Base-by-base conservation (phyloP, 2,329 filamentous ascomycete species). In the Fusarium avenaceum region DNA sequence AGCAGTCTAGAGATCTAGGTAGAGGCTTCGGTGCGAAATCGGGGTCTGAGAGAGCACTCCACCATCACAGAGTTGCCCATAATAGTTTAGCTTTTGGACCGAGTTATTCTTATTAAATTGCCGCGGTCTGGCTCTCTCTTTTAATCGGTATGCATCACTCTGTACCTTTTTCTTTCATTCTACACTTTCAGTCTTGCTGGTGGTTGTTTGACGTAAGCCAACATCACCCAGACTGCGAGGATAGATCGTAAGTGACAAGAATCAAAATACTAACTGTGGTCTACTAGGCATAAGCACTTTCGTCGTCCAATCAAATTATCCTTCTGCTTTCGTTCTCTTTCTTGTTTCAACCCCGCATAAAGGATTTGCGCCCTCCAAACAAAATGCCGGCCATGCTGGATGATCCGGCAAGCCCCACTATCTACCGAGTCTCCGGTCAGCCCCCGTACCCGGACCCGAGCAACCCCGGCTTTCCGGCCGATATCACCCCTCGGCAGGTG, bases 331-430 rank as follows among this genome's bases (percentile, higher is more conserved):
- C 39, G 13, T 32, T 38, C 46, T 24, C 33, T 51, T 35, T 38
- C 53, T 38, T 32, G 55, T 28, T 35, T 32, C 19, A 32, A 52
- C 49, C 45, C 40, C 51, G 44, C 58, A 54, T 13, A 30, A 13
- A 30, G 28, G 28, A 30, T 30, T 30, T 30, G 28, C 28, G 39
- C 44, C 51, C 57, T 59, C 46, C 63, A 55, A n/a, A 54, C 76
- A 80, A 79, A 70, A 93, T 94, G 91, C 90, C 91, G 73, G 91
- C 92, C 67, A 90, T 93, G 80, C 85, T 93, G 75, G 91, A 94
- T 76, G 92, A 94, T 76, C 92, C 92, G 62, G 86, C 87, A 43
- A 86, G 89, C 75, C 86, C 90, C 69, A 87, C 89, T 76, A 89
- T 93, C 72, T 89, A 90, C 80, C 88, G 91, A 65, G 85, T 88